These are phyloP conservation scores for Tulasnella sp. DNA, from an alignment of 768 basidiomycete species.

Conservation along the genomic window DNA sequence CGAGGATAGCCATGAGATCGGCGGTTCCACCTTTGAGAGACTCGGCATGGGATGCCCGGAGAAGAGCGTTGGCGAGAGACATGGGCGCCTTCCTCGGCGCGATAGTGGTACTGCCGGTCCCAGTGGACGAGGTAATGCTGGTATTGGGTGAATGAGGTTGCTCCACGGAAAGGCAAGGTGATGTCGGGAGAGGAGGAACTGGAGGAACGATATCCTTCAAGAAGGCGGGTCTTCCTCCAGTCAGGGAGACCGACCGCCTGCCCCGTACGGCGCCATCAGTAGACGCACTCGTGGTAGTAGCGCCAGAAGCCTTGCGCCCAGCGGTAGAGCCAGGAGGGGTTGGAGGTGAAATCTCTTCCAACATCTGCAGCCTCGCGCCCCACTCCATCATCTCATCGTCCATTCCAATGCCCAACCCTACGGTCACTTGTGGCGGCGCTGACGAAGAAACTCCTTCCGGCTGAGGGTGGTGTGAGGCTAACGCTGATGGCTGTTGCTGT, in stretches of 20 bases:
- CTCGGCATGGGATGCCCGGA: constrained; percentile 93
- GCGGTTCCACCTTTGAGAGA: constrained; percentile 85
- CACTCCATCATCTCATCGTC: constrained; percentile 25
- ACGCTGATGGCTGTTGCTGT: background rate
- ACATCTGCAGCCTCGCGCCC: constrained; percentile 24
- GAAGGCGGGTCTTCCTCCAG: background rate
- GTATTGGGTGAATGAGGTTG: background rate
- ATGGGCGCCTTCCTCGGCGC: constrained; percentile 36
- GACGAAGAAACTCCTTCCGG: background rate
- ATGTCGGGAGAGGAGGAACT: constrained; percentile 25
- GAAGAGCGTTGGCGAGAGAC: constrained; percentile 78
- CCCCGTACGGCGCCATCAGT: background rate
- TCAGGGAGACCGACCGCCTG: constrained; percentile 4
- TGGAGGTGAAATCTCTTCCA: constrained; percentile 19
- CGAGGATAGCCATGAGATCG: constrained; percentile 88
- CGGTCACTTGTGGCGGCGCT: background rate
- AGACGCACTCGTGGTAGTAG: background rate
- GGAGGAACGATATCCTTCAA: constrained; percentile 36
- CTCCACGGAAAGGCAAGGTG: background rate
- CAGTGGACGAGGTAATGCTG: constrained; percentile 7
- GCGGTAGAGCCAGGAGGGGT: background rate
- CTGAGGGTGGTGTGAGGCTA: constrained; percentile 6
- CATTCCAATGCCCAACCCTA: constrained; percentile 14
- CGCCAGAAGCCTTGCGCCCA: background rate
- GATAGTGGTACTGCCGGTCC: constrained; percentile 1